phyloP scores from a whole-genome alignment of 2,329 filamentous ascomycete species.

The Aureobasidium lini region DNA sequence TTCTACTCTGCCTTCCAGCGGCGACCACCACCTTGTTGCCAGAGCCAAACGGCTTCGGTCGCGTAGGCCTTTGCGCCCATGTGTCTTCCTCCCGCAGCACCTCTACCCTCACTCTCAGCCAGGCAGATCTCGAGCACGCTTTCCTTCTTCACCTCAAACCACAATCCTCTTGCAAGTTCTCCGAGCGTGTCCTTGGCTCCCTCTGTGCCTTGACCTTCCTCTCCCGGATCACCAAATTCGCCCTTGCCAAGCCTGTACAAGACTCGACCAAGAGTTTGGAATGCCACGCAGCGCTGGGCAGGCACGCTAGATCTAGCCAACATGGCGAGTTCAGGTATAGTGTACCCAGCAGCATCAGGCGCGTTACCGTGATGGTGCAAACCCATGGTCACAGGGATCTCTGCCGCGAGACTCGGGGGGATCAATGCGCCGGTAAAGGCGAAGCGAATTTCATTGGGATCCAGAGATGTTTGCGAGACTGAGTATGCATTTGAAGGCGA shows the following conservation, averaged over 20 bases:
- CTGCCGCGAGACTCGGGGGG: constrained; percentile 64
- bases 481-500: constrained; percentile 71
- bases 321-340: constrained; percentile 74
- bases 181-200: constrained; percentile 41
- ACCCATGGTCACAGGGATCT: constrained; percentile 68
- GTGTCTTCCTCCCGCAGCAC: constrained; percentile 53
- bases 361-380: constrained; percentile 91
- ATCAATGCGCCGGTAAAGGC: constrained; percentile 77
- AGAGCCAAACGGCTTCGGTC: constrained; percentile 82
- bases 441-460: constrained; percentile 75
- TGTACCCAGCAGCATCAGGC: constrained; percentile 91
- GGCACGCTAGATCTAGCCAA: constrained; percentile 75
- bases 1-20: constrained; percentile 45
- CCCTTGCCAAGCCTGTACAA: constrained; percentile 75
- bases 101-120: constrained; percentile 60
- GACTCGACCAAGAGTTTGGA: constrained; percentile 80
- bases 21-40: constrained; percentile 62
- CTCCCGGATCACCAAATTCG: constrained; percentile 52
- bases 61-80: constrained; percentile 77
- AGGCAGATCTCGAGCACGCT: constrained; percentile 68
- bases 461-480: constrained; percentile 63
- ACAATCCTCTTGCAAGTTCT: constrained; percentile 64
- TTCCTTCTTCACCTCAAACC: constrained; percentile 69
- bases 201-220: constrained; percentile 24
- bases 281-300: constrained; percentile 82